phyloP scores from a whole-genome alignment of 495 filamentous ascomycete species.

The Opeltia flavorubescens region DNA sequence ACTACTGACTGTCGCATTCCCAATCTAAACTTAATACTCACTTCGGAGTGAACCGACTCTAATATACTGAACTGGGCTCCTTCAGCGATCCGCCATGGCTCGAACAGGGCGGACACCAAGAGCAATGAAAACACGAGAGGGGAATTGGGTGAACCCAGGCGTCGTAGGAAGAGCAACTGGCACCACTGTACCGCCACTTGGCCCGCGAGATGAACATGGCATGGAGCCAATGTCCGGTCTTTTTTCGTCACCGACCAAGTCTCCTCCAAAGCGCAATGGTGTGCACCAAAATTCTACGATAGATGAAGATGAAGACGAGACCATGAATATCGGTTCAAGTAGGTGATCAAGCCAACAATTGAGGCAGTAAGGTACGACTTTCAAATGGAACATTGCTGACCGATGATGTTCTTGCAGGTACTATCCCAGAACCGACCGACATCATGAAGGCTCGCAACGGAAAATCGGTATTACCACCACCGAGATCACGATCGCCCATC shows the following conservation, averaged over 20 bases:
- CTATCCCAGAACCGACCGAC: constrained; percentile 29
- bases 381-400: not conserved
- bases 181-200: constrained; percentile 62
- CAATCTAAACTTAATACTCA: no score
- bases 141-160: not conserved
- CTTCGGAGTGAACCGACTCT: no score
- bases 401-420: constrained; percentile 20
- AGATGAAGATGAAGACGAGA: constrained; percentile 24
- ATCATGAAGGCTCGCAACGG: constrained; percentile 18
- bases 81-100: no score
- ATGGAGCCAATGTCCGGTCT: constrained; percentile 72
- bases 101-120: not conserved
- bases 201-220: constrained; percentile 78
- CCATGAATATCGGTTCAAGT: constrained; percentile 33
- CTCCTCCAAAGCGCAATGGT: constrained; percentile 29
- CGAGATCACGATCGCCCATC: constrained; percentile 29
- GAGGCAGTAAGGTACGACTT: no score
- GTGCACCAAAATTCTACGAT: constrained; percentile 20
- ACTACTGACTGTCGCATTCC: not conserved
- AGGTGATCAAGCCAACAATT: not conserved
- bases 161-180: constrained; percentile 55
- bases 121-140: not conserved
- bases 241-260: constrained; percentile 76
- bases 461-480: constrained; percentile 18
- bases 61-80: no score